phyloP scores from a whole-genome alignment of 805 yeast species.

The Kregervanrija fluxuum region DNA sequence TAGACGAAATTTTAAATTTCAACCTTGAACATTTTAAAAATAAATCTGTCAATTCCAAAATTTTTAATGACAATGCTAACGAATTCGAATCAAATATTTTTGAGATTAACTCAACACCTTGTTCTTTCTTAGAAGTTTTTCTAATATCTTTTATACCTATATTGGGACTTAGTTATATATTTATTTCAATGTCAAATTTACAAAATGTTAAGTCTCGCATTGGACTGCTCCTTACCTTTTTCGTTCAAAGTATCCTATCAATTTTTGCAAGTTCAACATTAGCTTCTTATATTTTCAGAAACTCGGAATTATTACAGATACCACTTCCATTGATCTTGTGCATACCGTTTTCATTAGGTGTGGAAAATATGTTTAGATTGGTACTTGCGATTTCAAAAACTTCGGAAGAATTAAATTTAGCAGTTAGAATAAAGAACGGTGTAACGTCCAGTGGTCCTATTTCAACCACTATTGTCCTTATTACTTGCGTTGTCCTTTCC shows the following conservation, averaged over 20 bases:
- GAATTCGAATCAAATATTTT: background rate
- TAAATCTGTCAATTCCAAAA: background rate
- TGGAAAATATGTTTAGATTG: conserved; percentile 43
- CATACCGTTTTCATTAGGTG: conserved; percentile 34
- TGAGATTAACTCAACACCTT: background rate
- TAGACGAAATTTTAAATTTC: conserved; percentile 25
- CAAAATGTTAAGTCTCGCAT: conserved; percentile 37
- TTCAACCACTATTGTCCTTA: conserved; percentile 30
- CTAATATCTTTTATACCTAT: conserved; percentile 13
- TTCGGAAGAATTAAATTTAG: conserved; percentile 36
- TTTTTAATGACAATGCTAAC: background rate
- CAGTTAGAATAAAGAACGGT: conserved; percentile 31
- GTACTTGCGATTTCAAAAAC: conserved; percentile 32
- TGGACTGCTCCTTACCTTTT: conserved; percentile 39
- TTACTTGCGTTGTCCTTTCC: conserved; percentile 14
- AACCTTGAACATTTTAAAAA: conserved; percentile 22
- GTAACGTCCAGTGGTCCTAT: conserved; percentile 29
- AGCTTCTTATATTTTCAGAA: conserved; percentile 30
- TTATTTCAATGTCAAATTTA: conserved; percentile 33
- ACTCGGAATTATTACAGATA: conserved; percentile 28
- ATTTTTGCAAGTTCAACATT: conserved; percentile 36
- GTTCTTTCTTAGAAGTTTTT: conserved; percentile 1
- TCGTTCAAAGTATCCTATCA: conserved; percentile 33
- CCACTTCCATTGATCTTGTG: conserved; percentile 37
- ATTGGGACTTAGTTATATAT: conserved; percentile 15